phyloP scores from a whole-genome alignment of 176 grass and related monocot species.

The Chloris gayana region DNA sequence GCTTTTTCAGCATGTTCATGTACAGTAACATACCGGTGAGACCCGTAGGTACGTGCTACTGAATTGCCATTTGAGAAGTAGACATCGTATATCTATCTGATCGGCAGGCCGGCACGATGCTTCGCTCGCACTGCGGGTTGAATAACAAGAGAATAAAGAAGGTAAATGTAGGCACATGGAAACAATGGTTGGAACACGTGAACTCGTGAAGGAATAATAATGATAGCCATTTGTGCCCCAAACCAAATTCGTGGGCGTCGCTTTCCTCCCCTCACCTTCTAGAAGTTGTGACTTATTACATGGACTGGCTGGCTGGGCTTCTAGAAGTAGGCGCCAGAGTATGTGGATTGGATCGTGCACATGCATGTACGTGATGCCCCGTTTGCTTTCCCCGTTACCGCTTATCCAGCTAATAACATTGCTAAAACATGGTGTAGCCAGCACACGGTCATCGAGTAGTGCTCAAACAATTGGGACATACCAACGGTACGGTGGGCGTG shows the following conservation, averaged over 20 bases:
- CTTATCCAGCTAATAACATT: background rate
- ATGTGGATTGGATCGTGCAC: background rate
- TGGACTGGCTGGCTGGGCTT: background rate
- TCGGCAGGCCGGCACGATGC: too few species aligned
- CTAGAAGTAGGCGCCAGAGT: background rate
- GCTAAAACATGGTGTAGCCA: background rate
- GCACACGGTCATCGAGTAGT: too few species aligned
- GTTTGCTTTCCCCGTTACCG: background rate
- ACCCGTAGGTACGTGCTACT: too few species aligned
- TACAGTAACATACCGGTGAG: too few species aligned
- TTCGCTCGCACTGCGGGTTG: too few species aligned
- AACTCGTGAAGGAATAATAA: background rate
- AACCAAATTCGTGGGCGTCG: background rate
- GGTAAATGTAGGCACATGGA: background rate
- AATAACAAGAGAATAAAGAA: too few species aligned
- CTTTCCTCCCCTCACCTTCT: conserved; percentile 4
- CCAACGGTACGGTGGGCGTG: too few species aligned
- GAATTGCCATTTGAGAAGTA: too few species aligned
- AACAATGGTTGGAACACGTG: background rate
- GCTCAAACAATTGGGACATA: background rate
- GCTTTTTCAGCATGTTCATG: too few species aligned
- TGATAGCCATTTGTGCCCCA: background rate
- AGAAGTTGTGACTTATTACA: background rate
- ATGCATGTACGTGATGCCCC: background rate
- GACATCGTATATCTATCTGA: too few species aligned